Base-by-base conservation (phyloP, 2,329 filamentous ascomycete genomes). In the Fusarium succisae region DNA sequence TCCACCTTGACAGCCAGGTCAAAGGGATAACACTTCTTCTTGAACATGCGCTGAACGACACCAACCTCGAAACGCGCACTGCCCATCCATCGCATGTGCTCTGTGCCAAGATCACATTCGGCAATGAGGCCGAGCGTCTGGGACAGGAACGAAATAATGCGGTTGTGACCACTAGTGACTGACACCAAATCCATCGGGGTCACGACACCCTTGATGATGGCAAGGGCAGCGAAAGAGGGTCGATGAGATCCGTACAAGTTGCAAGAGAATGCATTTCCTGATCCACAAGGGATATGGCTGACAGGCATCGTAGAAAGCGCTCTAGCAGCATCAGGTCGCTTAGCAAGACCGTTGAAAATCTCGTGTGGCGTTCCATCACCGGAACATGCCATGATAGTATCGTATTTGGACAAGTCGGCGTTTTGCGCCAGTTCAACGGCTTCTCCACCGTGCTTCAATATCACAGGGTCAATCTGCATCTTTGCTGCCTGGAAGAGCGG, bases 21-120 rank as follows among this genome's bases (percentile, higher is more conserved):
- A 80, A 94, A 97, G 0, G 96, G 96, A 80, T 98, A 98, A 28
- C 93, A 87, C 38, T 90, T 93, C 80, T 94, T 92, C 62, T 90
- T 88, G 51, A 97, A 85, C 24, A 98, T 86, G 32, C 95, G 90
- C 72, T 91, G 87, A n/a, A 97, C 80, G 70, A 98, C 91, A 12
- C 96, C 96, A 78, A 92, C 92, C 1, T 93, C 95, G 78, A 99
- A 99, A 61, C 96, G 90, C 37, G 91, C 87, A 54, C 89, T 88
- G 24, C 96, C 96, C 92, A 99, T 95, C 95, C 96, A 98, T 48
- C 96, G 91, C 72, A 98, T 84, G 79, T 97, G 86, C 78, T 99
- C 96, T 0, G 96, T 99, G 6, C 90, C 95, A 18, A 99, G 86
- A 82, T 99, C 96, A 55, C 90, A 90, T 79, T 98, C 96, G 4